Evolutionary conservation across 2,329 filamentous ascomycete species (phyloP).

Genomic region (Colletotrichum neosansevieriae): DNA sequence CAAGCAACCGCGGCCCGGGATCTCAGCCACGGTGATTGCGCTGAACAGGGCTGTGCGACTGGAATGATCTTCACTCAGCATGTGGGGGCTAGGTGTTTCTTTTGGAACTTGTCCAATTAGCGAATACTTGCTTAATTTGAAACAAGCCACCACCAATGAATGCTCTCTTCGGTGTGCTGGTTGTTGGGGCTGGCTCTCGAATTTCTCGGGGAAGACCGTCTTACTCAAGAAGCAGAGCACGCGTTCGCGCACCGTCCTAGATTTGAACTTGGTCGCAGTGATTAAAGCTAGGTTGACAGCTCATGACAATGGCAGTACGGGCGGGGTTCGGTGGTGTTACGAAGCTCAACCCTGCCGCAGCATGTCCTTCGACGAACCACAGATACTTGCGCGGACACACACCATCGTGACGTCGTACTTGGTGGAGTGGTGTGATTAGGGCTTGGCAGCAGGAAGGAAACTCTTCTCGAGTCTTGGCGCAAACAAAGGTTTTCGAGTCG

Average conservation of each 20-base stretch:
- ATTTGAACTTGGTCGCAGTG: too few species aligned
- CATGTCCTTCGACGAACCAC: neutral
- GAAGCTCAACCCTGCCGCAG: slow-evolving; percentile 9
- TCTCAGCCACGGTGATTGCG: slow-evolving; percentile 40
- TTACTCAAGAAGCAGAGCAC: too few species aligned
- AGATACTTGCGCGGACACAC: neutral
- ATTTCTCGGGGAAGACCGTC: neutral
- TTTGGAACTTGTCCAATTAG: neutral
- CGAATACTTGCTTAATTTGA: slow-evolving; percentile 5
- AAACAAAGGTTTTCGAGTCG: neutral
- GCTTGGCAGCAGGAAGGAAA: slow-evolving; percentile 19
- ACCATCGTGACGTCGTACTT: slow-evolving; percentile 13
- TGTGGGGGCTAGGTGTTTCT: slow-evolving; percentile 22
- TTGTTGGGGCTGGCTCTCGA: neutral
- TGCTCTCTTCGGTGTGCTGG: neutral
- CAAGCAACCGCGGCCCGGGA: slow-evolving; percentile 22
- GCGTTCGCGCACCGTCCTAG: too few species aligned
- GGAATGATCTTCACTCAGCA: slow-evolving; percentile 21
- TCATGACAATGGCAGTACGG: neutral
- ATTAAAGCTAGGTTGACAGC: neutral
- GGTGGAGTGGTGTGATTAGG: slow-evolving; percentile 24
- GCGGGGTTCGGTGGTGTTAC: slow-evolving; percentile 16
- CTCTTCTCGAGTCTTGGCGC: slow-evolving; percentile 7
- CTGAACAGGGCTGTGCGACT: slow-evolving; percentile 32
- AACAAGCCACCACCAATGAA: slow-evolving; percentile 6